Conservation (phyloP, 23 red algal species). For the Cyanidium caldarium region DNA sequence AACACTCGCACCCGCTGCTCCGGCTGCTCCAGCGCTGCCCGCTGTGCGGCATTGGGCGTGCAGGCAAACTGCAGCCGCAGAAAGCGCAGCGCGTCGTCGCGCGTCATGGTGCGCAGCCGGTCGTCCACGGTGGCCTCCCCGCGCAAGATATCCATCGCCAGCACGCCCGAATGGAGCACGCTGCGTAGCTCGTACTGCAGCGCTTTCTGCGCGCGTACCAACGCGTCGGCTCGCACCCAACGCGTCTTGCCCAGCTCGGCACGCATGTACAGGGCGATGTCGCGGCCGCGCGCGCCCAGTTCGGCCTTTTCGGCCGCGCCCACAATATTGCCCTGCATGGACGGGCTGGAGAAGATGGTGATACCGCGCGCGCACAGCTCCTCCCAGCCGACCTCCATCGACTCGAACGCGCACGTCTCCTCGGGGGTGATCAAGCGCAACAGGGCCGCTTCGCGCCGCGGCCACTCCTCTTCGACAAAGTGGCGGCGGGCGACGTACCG, state of each 20-base stretch:
- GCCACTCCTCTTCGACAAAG: not conserved
- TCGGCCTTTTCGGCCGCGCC: slow-evolving; percentile 52
- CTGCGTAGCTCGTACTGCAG: not conserved
- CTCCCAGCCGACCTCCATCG: slow-evolving; percentile 90
- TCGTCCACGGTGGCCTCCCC: not conserved
- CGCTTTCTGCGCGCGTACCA: not conserved
- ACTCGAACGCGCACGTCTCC: slow-evolving; percentile 70
- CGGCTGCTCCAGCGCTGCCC: not conserved
- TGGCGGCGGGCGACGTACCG: not conserved
- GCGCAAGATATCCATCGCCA: slow-evolving; percentile 9
- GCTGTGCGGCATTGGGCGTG: not conserved
- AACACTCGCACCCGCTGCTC: not conserved
- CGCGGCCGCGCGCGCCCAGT: not conserved
- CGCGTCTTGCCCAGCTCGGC: slow-evolving; percentile 1
- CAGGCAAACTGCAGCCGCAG: not conserved
- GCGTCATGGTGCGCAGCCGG: not conserved
- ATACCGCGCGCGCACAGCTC: slow-evolving; percentile 46
- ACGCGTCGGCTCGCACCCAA: not conserved
- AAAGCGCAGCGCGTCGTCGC: slow-evolving; percentile 2
- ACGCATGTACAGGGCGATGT: not conserved
- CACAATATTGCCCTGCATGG: slow-evolving; percentile 64
- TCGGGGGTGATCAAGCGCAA: slow-evolving; percentile 63
- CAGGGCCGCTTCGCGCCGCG: slow-evolving; percentile 25
- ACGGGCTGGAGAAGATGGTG: slow-evolving; percentile 65
- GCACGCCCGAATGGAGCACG: not conserved